Evolutionary conservation across 257 asterid genomes (phyloP).

Genomic region (Rauvolfia tetraphylla): DNA sequence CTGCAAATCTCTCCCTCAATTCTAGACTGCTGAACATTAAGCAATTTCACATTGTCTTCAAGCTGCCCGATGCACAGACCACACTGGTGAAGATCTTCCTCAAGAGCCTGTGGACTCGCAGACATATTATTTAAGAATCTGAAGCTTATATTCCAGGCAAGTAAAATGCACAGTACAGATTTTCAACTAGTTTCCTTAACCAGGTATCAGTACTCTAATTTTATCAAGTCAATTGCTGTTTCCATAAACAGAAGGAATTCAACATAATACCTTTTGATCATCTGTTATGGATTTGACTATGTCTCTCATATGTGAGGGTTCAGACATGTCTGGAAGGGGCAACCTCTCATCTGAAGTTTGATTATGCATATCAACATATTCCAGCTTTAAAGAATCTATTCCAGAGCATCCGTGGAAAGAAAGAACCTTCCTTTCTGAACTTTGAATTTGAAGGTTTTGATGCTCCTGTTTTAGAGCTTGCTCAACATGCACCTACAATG

Average conservation of each 20-base stretch:
- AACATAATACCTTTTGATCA: constrained; percentile 22
- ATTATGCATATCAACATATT: constrained; percentile 3
- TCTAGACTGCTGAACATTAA: background rate
- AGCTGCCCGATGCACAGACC: constrained; percentile 10
- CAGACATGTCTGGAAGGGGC: constrained; percentile 6
- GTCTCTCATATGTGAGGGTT: constrained; percentile 13
- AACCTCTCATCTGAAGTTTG: constrained; percentile 16
- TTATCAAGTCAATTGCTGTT: background rate
- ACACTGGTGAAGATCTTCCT: constrained; percentile 29
- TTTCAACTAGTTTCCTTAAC: no score
- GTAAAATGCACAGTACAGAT: background rate
- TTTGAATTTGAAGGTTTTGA: constrained; percentile 7
- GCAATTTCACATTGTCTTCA: constrained; percentile 19
- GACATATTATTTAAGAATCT: constrained; percentile 14
- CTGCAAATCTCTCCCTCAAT: constrained; percentile 24
- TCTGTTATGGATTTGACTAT: constrained; percentile 5
- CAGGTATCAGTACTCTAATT: no score
- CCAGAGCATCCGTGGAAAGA: constrained; percentile 15
- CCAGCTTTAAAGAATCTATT: constrained; percentile 18
- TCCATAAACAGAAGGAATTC: no score
- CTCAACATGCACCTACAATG: constrained; percentile 39
- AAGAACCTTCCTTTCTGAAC: constrained; percentile 11
- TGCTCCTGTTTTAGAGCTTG: constrained; percentile 7
- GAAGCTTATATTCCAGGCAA: background rate
- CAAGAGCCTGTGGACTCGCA: constrained; percentile 35